These are phyloP conservation scores for Cucurbita ficifolia DNA, from an alignment of 306 rosid genomes.

Conservation along the genomic window DNA sequence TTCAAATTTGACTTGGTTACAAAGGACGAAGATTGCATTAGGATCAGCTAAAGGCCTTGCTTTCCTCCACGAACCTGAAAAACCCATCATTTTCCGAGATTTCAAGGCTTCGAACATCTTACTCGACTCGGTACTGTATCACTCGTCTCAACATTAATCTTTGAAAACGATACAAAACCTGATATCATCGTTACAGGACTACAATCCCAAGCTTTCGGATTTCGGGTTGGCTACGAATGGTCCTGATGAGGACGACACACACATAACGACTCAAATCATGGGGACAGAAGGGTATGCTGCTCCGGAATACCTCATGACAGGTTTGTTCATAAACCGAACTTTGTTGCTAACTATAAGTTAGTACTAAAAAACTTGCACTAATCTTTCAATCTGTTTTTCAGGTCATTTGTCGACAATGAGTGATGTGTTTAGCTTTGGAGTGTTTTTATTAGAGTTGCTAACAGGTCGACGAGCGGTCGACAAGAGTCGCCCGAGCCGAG, in stretches of 20 bases:
- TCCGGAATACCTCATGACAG: slow-evolving; percentile 76
- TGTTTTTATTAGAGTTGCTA: slow-evolving; percentile 69
- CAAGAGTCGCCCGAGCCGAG: slow-evolving; percentile 45
- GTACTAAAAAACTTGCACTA: neutral
- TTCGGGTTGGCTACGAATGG: slow-evolving; percentile 84
- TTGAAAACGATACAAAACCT: neutral
- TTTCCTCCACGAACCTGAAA: slow-evolving; percentile 80
- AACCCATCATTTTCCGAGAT: slow-evolving; percentile 74
- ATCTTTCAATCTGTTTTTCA: neutral
- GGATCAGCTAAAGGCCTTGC: slow-evolving; percentile 83
- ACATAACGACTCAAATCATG: slow-evolving; percentile 54
- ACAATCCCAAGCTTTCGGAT: slow-evolving; percentile 70
- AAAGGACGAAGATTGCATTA: slow-evolving; percentile 69
- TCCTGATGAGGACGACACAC: slow-evolving; percentile 55
- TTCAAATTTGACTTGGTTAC: slow-evolving; percentile 78
- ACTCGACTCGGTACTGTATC: slow-evolving; percentile 35
- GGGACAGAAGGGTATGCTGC: slow-evolving; percentile 94
- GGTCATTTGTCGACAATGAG: slow-evolving; percentile 80
- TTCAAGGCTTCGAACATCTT: slow-evolving; percentile 77
- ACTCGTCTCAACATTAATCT: neutral
- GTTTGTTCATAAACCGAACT: slow-evolving; percentile 14
- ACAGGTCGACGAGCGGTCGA: slow-evolving; percentile 61
- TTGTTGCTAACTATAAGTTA: neutral
- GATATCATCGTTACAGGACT: slow-evolving; percentile 31
- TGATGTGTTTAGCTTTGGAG: slow-evolving; percentile 76